These are phyloP conservation scores for Fusarium keratoplasticum DNA, from an alignment of 2,329 filamentous ascomycete genomes.

Conservation along the genomic window DNA sequence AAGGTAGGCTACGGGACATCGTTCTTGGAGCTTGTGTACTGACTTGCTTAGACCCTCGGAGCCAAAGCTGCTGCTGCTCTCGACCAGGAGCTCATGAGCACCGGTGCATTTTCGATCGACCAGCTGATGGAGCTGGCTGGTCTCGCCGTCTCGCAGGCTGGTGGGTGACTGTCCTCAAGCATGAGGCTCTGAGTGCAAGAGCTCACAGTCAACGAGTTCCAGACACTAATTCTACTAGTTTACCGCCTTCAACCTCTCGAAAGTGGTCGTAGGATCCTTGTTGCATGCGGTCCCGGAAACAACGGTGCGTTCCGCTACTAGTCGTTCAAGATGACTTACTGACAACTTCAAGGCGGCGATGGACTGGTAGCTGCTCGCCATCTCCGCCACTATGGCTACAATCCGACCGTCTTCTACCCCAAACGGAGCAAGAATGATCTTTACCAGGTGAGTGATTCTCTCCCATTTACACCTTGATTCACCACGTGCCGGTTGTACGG, in stretches of 20 bases:
- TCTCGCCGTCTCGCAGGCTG: slow-evolving; percentile 89
- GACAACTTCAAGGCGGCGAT: slow-evolving; percentile 76
- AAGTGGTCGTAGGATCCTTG: slow-evolving; percentile 78
- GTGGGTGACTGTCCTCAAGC: slow-evolving; percentile 56
- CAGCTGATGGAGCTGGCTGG: slow-evolving; percentile 98
- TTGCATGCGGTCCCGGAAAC: slow-evolving; percentile 90
- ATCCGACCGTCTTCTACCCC: slow-evolving; percentile 89
- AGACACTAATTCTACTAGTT: slow-evolving; percentile 62
- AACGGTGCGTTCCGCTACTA: slow-evolving; percentile 62
- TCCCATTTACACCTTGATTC: slow-evolving; percentile 13
- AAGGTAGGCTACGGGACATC: slow-evolving; percentile 41
- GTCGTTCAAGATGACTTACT: background rate
- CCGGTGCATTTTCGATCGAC: slow-evolving; percentile 89
- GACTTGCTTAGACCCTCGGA: slow-evolving; percentile 75
- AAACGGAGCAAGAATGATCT: slow-evolving; percentile 92
- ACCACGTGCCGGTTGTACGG: background rate
- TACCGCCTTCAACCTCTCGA: slow-evolving; percentile 83
- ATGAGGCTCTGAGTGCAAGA: background rate
- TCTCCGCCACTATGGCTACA: slow-evolving; percentile 91
- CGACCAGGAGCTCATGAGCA: slow-evolving; percentile 93
- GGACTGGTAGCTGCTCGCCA: slow-evolving; percentile 95
- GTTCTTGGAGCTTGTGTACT: slow-evolving; percentile 11
- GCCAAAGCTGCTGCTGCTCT: slow-evolving; percentile 89
- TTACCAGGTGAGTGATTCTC: slow-evolving; percentile 72
- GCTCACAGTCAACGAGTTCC: background rate